Evolutionary conservation across 441 rosid genomes (phyloP), one percentile per base, ranked within the genome.

Genomic region (Erodium trifolium): DNA sequence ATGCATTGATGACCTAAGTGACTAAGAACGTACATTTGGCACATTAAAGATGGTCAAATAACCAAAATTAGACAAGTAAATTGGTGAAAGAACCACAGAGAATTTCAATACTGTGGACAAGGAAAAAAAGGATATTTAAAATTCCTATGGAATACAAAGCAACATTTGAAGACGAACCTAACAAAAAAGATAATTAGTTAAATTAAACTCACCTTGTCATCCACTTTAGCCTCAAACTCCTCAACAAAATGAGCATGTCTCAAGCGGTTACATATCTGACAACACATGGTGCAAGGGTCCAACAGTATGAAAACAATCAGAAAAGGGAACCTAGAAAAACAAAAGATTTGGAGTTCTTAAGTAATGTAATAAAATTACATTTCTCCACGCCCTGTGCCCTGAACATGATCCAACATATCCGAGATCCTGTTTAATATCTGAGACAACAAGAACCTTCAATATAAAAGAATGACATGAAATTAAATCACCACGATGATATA

Each of bases 321-420:
- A 60, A 67, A 41, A 34, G 2, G 39, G 62, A 11, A 17, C 62
- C 39, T 63, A 2, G 18, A 70, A 6, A 27, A 37, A 43, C 27
- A 35, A 67, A 69, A 60, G 60, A 70, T 45, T 62, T 34, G 66
- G 43, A 29, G 19, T 47, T 64, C 41, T 29, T 18, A 34, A 69
- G 45, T 18, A 60, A 19, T 64, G 23, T 51, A 59, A 62, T 14
- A 77, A 65, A 63, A 72, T 83, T 85, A 88, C 94, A 73, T 73
- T 83, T 85, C 89, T 86, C 94, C 94, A 88, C 71, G 88, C 85
- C 78, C 77, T 86, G 72, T 88, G 91, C 57, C 84, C 81, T 17
- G 82, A 69, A 67, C 78, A 67, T 49, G 84, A 73, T 74, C 89
- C 86, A 59, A 64, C 67, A 74, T 88, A 86, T 70, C 89, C 89